These are phyloP conservation scores for Pythium rishiriense DNA, from an alignment of 352 stramenopile species.

Conservation along the genomic window DNA sequence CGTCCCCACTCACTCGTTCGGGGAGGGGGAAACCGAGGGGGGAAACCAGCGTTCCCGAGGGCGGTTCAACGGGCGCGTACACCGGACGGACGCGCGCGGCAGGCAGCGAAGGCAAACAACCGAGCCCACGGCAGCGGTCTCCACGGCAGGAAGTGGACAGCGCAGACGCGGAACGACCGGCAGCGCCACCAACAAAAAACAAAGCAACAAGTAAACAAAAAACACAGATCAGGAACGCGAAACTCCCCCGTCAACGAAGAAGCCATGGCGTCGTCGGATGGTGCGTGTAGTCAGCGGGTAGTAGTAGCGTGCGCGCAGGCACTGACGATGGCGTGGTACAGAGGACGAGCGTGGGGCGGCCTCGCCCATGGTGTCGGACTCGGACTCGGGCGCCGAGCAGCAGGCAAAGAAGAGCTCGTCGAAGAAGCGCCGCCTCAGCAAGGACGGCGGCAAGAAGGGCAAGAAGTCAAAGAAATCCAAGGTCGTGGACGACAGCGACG, in stretches of 20 bases:
- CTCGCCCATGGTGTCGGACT: slow-evolving; percentile 85
- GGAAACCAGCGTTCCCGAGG: not conserved
- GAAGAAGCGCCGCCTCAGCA: slow-evolving; percentile 79
- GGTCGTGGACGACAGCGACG: slow-evolving; percentile 52
- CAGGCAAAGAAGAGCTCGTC: slow-evolving; percentile 28
- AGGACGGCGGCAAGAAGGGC: slow-evolving; percentile 53
- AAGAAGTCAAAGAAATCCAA: slow-evolving; percentile 65
- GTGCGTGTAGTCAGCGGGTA: slow-evolving; percentile 15
- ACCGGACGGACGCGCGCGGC: not conserved
- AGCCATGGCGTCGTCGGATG: slow-evolving; percentile 32
- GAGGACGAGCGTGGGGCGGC: slow-evolving; percentile 70
- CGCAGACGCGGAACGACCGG: not conserved
- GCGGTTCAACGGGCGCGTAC: not conserved
- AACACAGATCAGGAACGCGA: slow-evolving; percentile 1
- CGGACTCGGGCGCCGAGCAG: slow-evolving; percentile 69
- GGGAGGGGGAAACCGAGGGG: not conserved
- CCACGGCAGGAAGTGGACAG: not conserved
- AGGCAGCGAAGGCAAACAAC: not conserved
- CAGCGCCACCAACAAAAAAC: not conserved
- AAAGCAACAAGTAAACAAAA: slow-evolving; percentile 3
- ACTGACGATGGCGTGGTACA: slow-evolving; percentile 9
- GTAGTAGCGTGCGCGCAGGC: not conserved
- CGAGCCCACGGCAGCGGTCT: not conserved
- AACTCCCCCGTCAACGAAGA: not conserved
- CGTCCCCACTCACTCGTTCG: not conserved